Evolutionary conservation across 1,284 basidiomycete genomes (phyloP).

Genomic region (Leccinum solheimii): DNA sequence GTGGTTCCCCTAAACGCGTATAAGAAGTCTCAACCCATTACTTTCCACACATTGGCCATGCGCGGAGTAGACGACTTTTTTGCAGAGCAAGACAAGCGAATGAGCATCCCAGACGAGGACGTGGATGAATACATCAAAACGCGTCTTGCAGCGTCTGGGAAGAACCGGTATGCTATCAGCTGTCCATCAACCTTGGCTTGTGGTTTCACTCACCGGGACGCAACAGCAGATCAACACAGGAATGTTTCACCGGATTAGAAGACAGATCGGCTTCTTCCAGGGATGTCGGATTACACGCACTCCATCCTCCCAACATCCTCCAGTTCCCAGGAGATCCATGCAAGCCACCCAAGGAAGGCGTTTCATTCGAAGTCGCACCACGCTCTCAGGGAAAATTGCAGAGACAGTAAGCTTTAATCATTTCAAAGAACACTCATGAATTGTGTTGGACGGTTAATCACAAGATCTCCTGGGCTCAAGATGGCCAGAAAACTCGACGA

Average conservation of each 20-base stretch:
- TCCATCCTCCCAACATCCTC: neutral
- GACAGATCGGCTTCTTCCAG: neutral
- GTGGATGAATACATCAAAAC: constrained; percentile 36
- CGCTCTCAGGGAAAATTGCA: neutral
- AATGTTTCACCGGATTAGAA: neutral
- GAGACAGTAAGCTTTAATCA: constrained; percentile 14
- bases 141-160: constrained; percentile 23
- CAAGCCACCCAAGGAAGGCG: neutral
- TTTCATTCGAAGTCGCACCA: neutral
- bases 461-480: neutral
- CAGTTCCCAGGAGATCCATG: neutral
- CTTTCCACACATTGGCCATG: constrained; percentile 14
- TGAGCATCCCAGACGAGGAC: constrained; percentile 54
- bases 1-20: constrained; percentile 13
- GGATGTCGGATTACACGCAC: constrained; percentile 2
- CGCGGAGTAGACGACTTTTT: constrained; percentile 46
- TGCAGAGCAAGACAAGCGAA: constrained; percentile 50
- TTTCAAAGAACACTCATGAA: neutral
- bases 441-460: neutral
- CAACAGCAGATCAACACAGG: constrained; percentile 9
- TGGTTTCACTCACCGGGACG: constrained; percentile 6
- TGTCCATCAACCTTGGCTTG: neutral
- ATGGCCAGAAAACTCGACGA: neutral
- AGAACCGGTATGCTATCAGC: constrained; percentile 21
- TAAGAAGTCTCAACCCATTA: neutral